Percentiles rank a stretch among this genome's conserved stretches.
These are phyloP conservation scores for Acer negundo DNA, from an alignment of 345 rosid genomes.

Conservation along the genomic window DNA sequence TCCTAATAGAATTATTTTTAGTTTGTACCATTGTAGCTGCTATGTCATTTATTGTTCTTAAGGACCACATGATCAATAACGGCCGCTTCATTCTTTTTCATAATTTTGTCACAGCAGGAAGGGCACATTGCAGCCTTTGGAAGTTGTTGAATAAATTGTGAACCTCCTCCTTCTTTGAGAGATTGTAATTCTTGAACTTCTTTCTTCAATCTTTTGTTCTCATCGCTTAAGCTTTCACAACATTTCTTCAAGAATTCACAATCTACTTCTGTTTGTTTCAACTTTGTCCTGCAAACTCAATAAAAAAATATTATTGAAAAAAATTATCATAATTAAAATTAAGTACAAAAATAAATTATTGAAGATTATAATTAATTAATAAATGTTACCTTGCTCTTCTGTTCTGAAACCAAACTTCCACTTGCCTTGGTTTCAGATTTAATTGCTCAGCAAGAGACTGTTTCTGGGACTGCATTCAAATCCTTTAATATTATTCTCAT, in stretches of 20 bases:
- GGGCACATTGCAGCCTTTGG: constrained; percentile 24
- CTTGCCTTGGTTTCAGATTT: constrained; percentile 52
- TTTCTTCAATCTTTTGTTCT: constrained; percentile 45
- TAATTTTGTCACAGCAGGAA: constrained; percentile 24
- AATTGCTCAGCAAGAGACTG: constrained; percentile 44
- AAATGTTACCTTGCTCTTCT: constrained; percentile 55
- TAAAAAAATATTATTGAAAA: too few species aligned
- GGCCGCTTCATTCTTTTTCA: not conserved
- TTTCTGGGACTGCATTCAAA: constrained; percentile 43
- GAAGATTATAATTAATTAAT: not conserved
- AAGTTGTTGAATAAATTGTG: constrained; percentile 1
- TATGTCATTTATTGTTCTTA: not conserved
- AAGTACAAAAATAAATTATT: not conserved
- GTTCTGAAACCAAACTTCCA: constrained; percentile 72
- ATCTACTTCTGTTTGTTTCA: constrained; percentile 53
- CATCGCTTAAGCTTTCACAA: constrained; percentile 41
- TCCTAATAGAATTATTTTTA: not conserved
- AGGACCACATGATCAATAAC: constrained; percentile 14
- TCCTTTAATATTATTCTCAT: not conserved
- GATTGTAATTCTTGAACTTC: constrained; percentile 43
- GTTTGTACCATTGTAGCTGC: constrained; percentile 6
- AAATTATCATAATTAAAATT: not conserved
- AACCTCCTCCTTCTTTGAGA: not conserved
- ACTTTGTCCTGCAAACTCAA: constrained; percentile 41
- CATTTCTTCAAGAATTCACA: constrained; percentile 44